Base-by-base conservation (phyloP, 2,329 filamentous ascomycete genomes). In the Pseudogymnoascus sp. region DNA sequence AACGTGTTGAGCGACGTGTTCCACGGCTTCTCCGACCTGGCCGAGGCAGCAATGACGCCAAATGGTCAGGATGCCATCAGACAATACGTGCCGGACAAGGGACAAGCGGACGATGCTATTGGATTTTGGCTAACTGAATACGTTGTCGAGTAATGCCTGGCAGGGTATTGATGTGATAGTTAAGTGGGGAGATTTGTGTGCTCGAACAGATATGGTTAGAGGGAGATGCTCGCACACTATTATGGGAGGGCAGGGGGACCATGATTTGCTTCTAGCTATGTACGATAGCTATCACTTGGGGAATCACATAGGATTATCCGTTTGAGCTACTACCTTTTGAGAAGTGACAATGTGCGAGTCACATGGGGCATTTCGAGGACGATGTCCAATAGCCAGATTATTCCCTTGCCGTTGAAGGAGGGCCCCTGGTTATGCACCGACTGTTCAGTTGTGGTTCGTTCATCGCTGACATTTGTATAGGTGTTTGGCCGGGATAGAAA, bases 1-100 rank as follows among this genome's bases (percentile, higher is more conserved):
- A 71, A 74, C 63, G 59, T 74, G 6, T 61, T 74, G 35, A 71
- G 68, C 39, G 72, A 74, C 62, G 60, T 70, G 8, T 70, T 64
- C 62, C 63, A 65, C 26, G 69, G 66, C 39, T 62, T 74, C 43
- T 62, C 62, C 2, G 68, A 67, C 6, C 58, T 74, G 26, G 65
- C 67, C n/a, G 45, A 65, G 35, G 63, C 67, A 45, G 67, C 69
- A 31, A 70, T 68, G 12, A 69, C 67, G 1, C 23, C 6, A 7
- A 64, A 67, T 37, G 71, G 72, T 2, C 65, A 65, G 55, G 49
- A 61, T n/a, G 61, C 21, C 4, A 59, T 74, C n/a, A 61, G 62
- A 23, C 38, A 66, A 5, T 69, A 66, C 60, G 33, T 74, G 4
- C 63, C 66, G 29, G 67, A 67, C 7, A 62, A 52, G 11, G 52